These are phyloP conservation scores for Cryptococcus floricola DNA, from an alignment of 1,284 basidiomycete genomes.

Conservation along the genomic window DNA sequence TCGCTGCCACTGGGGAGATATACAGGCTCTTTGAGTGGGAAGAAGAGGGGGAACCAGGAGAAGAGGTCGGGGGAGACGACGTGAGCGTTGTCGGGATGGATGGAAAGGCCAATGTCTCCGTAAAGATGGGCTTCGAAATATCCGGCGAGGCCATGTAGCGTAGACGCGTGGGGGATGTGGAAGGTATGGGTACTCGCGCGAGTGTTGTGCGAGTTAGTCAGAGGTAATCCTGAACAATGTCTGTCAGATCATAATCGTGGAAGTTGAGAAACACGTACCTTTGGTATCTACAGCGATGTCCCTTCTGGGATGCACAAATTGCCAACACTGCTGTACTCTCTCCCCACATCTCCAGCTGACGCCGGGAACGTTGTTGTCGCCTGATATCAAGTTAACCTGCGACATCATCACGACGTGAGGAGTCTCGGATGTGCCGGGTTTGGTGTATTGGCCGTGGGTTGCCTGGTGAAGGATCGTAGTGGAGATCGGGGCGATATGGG, in stretches of 20 bases:
- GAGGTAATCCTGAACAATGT: conserved; percentile 60
- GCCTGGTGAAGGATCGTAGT: conserved; percentile 88
- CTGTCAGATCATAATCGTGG: conserved; percentile 5
- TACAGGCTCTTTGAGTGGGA: conserved; percentile 89
- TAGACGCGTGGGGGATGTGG: conserved; percentile 88
- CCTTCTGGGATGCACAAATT: conserved; percentile 86
- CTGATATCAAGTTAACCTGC: conserved; percentile 80
- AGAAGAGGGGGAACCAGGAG: conserved; percentile 98
- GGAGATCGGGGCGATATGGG: conserved; percentile 87
- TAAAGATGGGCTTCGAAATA: conserved; percentile 97
- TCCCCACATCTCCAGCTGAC: conserved; percentile 64
- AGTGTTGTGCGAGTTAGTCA: conserved; percentile 83
- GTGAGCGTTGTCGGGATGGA: conserved; percentile 83
- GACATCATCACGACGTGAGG: conserved; percentile 99
- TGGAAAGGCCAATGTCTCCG: conserved; percentile 81
- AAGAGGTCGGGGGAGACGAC: conserved; percentile 88
- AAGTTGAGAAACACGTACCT: conserved; percentile 54
- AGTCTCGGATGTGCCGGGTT: conserved; percentile 71
- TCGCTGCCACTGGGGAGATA: conserved; percentile 85
- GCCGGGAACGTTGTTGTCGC: conserved; percentile 54
- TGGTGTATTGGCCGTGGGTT: conserved; percentile 52
- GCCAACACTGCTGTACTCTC: conserved; percentile 92
- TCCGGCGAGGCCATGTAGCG: conserved; percentile 94
- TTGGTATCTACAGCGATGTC: conserved; percentile 68
- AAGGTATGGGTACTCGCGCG: conserved; percentile 77